phyloP scores from a whole-genome alignment of 176 grass and related monocot species.

The Pharus latifolius region DNA sequence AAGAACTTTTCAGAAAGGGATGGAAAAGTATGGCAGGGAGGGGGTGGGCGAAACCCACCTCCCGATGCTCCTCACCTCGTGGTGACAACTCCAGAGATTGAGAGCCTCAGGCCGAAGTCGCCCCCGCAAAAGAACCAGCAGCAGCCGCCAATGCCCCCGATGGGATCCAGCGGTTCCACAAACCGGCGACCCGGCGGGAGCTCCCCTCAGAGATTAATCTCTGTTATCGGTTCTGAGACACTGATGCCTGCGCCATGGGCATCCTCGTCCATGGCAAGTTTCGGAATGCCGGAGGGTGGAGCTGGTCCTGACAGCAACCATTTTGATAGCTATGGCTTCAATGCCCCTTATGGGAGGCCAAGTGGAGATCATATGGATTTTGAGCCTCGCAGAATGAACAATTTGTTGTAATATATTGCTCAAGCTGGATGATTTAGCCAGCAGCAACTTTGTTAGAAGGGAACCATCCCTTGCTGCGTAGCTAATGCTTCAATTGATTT shows the following conservation, averaged over 20 bases:
- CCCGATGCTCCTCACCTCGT: constrained; percentile 82
- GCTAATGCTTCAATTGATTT: not conserved
- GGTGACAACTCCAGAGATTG: constrained; percentile 82
- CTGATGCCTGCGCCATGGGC: constrained; percentile 2
- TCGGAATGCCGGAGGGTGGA: constrained; percentile 25
- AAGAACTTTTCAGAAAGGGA: constrained; percentile 62
- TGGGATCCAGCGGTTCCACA: constrained; percentile 20
- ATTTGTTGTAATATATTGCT: constrained; percentile 33
- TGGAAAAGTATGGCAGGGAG: constrained; percentile 91
- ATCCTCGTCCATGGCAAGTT: constrained; percentile 33
- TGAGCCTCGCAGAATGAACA: constrained; percentile 17
- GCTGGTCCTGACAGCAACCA: not conserved
- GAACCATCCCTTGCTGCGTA: not conserved
- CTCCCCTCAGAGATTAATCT: constrained; percentile 13
- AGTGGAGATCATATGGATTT: constrained; percentile 38
- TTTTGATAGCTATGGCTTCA: constrained; percentile 42
- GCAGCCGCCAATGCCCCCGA: constrained; percentile 7
- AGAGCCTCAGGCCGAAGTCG: constrained; percentile 71
- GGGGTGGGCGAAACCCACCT: constrained; percentile 84
- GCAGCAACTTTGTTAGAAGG: constrained; percentile 1
- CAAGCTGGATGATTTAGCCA: not conserved
- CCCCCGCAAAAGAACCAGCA: constrained; percentile 63
- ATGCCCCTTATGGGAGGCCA: constrained; percentile 15
- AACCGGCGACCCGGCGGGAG: constrained; percentile 32
- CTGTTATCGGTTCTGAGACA: constrained; percentile 10